phyloP scores from a whole-genome alignment of 768 basidiomycete species.

The Leccinum arenicola region DNA sequence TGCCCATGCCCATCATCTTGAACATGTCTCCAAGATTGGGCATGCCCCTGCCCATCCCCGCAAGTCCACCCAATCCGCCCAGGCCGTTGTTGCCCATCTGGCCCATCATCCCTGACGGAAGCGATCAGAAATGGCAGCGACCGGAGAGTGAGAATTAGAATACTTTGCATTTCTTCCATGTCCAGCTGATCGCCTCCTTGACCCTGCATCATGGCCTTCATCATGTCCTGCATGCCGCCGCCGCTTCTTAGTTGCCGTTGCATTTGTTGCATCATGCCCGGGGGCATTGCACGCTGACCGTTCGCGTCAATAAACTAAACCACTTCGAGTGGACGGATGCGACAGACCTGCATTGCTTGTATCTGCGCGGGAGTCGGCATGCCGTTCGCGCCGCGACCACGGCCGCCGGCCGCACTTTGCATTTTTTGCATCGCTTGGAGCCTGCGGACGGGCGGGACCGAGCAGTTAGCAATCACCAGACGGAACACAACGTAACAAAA shows the following conservation, averaged over 20 bases:
- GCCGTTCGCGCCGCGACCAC: constrained; percentile 81
- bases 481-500: constrained; percentile 1
- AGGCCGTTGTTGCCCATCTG: constrained; percentile 69
- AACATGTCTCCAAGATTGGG: constrained; percentile 75
- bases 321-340: not conserved
- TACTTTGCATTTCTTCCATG: constrained; percentile 94
- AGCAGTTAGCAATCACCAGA: constrained; percentile 5
- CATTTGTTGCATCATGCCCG: constrained; percentile 94
- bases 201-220: constrained; percentile 97
- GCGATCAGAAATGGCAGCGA: constrained; percentile 6
- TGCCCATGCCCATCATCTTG: constrained; percentile 87
- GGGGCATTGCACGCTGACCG: constrained; percentile 82
- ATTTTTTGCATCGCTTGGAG: constrained; percentile 90
- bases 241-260: constrained; percentile 76
- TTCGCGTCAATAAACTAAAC: constrained; percentile 5
- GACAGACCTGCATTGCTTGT: constrained; percentile 84
- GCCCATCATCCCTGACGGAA: constrained; percentile 73
- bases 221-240: constrained; percentile 96
- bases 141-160: constrained; percentile 23
- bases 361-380: constrained; percentile 94
- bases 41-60: constrained; percentile 59
- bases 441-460: constrained; percentile 37
- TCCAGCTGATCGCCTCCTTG: constrained; percentile 87
- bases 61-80: constrained; percentile 49
- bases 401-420: constrained; percentile 82